Percentiles rank a stretch among this genome's conserved stretches.
Evolutionary conservation across 2,329 filamentous ascomycete species (phyloP).

Genomic region (Alternaria tenuissima): DNA sequence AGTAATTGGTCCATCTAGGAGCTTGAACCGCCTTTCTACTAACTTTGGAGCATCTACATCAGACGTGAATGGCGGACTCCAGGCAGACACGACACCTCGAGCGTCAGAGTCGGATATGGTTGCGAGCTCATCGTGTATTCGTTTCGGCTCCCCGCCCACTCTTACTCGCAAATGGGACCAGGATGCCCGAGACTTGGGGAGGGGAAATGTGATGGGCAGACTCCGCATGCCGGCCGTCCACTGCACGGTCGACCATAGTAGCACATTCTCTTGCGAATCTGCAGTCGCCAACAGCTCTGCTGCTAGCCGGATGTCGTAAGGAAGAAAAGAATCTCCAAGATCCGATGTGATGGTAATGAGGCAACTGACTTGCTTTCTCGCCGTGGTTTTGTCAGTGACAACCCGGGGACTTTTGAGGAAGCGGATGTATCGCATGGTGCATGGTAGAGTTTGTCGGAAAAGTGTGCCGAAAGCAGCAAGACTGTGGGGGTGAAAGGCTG

Average conservation of each 20-base stretch:
- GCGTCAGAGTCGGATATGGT: constrained; percentile 37
- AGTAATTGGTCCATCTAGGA: constrained; percentile 53
- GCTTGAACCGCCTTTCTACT: constrained; percentile 63
- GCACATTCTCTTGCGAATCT: constrained; percentile 42
- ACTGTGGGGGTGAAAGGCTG: constrained; percentile 16
- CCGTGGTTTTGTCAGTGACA: constrained; percentile 42
- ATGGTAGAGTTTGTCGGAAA: background rate
- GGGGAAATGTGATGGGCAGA: constrained; percentile 54
- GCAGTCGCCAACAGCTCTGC: constrained; percentile 48
- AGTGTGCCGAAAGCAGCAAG: constrained; percentile 6
- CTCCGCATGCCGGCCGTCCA: constrained; percentile 58
- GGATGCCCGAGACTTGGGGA: constrained; percentile 50
- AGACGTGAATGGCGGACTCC: constrained; percentile 59
- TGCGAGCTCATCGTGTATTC: constrained; percentile 39
- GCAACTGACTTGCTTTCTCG: constrained; percentile 28
- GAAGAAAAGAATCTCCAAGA: constrained; percentile 70
- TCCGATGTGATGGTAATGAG: constrained; percentile 74
- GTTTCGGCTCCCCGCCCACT: constrained; percentile 46
- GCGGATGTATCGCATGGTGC: constrained; percentile 65
- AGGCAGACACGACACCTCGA: constrained; percentile 64
- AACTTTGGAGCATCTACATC: constrained; percentile 58
- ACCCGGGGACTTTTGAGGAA: constrained; percentile 71
- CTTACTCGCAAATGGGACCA: constrained; percentile 52
- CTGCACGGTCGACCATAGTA: constrained; percentile 53
- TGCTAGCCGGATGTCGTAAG: constrained; percentile 56